Evolutionary conservation across 1,284 basidiomycete genomes (phyloP), one percentile per base, ranked within the genome.

Genomic region (Thelephora terrestris): DNA sequence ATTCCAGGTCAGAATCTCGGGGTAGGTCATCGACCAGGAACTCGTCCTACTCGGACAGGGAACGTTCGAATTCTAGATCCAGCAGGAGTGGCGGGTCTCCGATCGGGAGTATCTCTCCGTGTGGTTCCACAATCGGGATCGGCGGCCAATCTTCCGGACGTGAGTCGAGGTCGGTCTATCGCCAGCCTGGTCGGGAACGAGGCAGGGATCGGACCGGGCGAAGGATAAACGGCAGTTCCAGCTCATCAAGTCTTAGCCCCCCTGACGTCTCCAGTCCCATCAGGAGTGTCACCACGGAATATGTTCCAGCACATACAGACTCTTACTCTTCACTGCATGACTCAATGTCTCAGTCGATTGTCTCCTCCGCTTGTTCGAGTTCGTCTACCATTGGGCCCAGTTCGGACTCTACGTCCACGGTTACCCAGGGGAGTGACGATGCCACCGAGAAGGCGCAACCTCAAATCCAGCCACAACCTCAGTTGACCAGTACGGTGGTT

Each of bases 51-150:
- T 69, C 68, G 16, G 75, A 76, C 52, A 66, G 71, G 32, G 73
- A 73, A 42, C 67, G 69, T 12, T 66, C 67, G 43, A 58, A 60
- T n/a, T 63, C 61, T 49, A 48, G 59, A 5, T 57, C 55, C 12
- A 61, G 68, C 23, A 60, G 59, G 24, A 64, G 66, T 32, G 61
- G 63, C 37, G 64, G 64, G 49, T 75, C 74, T 44, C 74, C 79
- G 3, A 57, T 80, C 32, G 80, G 79, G 7, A 79, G 77, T 52
- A 61, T 80, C 45, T 80, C 78, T 18, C 81, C 81, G 5, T 79
- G 81, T 3, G 74, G 66, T 10, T 48, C 64, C 35, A 58, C 59
- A 23, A 53, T 68, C 7, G 70, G 56, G n/a, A 54, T 69, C 35
- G 66, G 55, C 17, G 56, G 57, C 47, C 65, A 65, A 21, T 64